Evolutionary conservation across 257 asterid species (phyloP), one percentile per base, ranked within the genome.

Genomic region (Forsythia viridissima): DNA sequence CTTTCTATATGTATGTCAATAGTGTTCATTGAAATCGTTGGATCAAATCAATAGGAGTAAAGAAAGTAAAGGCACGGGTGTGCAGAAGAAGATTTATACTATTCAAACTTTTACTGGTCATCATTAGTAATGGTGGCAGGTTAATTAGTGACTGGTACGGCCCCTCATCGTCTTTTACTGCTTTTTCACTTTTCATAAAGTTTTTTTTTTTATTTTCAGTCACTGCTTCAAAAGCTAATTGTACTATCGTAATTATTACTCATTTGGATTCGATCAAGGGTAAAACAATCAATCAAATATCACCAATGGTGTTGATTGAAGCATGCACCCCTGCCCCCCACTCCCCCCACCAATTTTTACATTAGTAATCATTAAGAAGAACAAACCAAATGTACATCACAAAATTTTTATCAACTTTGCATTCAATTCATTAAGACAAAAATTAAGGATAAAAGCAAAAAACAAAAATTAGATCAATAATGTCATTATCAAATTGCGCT

Each of bases 71-170:
- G 34, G 16, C 34, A 37, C 70, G 34, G 55, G 3, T 40, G 8
- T 77, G 61, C 67, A 51, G 20, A n/a, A 57, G 46, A 30, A 30
- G 34, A 24, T 79, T 39, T 71, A 16, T 37, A 74, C 82, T 77
- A 71, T 85, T 79, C 74, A 4, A 79, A 79, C 90, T 86, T 88
- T 86, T 84, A 75, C 77, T 43, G 8, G 37, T 61, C 80, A 83
- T 86, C 83, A 82, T 84, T 86, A 80, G 79, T 70, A 48, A 69
- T 40, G n/a, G 73, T 13, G 74, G 82, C 59, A 39, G 46, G 83
- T 81, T 81, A 84, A 59, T 80, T 76, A 75, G 77, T 85, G 83
- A 41, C 38, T 44, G n/a, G 88, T 83, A 85, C 91, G 81, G 82
- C 18, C 24, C 24, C 24, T 24, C 24, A 24, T 24, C 24, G 24